phyloP scores from a whole-genome alignment of 2,329 filamentous ascomycete genomes.

The Grosmannia clavigera region DNA sequence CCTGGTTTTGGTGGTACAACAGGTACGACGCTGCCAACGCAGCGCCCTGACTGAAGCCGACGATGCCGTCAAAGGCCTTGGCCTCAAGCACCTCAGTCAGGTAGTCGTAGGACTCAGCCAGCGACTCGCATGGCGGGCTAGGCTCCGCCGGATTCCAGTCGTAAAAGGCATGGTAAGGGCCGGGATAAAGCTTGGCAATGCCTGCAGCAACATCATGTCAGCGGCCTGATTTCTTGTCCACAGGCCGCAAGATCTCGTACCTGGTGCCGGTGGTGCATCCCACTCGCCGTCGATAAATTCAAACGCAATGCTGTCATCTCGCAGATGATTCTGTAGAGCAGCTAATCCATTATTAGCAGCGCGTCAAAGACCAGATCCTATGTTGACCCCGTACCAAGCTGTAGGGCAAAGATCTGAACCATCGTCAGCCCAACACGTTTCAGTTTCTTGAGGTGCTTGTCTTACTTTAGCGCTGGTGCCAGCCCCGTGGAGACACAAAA shows the following conservation, averaged over 20 bases:
- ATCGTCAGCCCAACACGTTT: not conserved
- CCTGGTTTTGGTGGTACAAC: not conserved
- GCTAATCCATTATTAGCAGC: not conserved
- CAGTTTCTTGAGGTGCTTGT: not conserved
- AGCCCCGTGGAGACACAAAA: not conserved
- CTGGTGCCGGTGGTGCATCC: not conserved
- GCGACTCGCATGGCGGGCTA: not conserved
- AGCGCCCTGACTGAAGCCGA: slow-evolving; percentile 1
- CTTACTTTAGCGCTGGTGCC: not conserved
- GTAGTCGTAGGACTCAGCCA: not conserved
- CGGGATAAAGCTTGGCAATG: not conserved
- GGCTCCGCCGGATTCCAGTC: not conserved
- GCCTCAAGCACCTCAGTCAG: not conserved
- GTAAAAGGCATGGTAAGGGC: not conserved
- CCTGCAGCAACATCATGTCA: not conserved
- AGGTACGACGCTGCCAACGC: not conserved
- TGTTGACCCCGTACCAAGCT: not conserved
- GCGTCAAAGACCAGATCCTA: not conserved
- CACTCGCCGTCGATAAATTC: not conserved
- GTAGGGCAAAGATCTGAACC: not conserved
- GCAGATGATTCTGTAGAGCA: not conserved
- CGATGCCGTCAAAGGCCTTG: not conserved
- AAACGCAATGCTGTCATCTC: not conserved
- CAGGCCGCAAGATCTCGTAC: no score
- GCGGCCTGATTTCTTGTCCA: no score